These are phyloP conservation scores for Sordariomycetes sp. DNA, from an alignment of 2,329 filamentous ascomycete genomes.

Conservation along the genomic window DNA sequence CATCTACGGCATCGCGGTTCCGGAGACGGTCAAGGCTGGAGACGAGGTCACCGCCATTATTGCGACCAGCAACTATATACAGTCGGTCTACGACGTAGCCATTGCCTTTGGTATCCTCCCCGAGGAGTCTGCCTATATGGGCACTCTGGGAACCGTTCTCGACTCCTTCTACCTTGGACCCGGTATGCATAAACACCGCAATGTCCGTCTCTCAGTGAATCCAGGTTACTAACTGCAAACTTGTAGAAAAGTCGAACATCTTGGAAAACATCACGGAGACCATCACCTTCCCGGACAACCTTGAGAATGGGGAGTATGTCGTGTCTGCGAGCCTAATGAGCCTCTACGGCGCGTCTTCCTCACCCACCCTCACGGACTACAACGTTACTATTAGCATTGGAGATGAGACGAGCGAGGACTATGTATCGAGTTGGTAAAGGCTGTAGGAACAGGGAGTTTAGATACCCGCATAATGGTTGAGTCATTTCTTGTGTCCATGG, in stretches of 20 bases:
- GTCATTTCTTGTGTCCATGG: too few species aligned
- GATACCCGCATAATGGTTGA: too few species aligned
- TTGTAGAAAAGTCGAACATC: slow-evolving; percentile 13
- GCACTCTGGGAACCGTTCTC: slow-evolving; percentile 15
- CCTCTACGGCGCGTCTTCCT: slow-evolving; percentile 12
- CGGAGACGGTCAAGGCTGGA: slow-evolving; percentile 23
- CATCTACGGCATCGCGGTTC: slow-evolving; percentile 27
- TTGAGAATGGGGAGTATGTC: slow-evolving; percentile 10
- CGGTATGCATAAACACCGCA: slow-evolving; percentile 9
- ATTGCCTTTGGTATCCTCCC: slow-evolving; percentile 25
- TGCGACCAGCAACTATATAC: slow-evolving; percentile 26
- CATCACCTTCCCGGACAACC: slow-evolving; percentile 12
- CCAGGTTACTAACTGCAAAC: background rate
- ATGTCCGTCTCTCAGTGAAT: background rate
- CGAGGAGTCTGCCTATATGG: slow-evolving; percentile 10
- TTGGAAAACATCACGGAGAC: slow-evolving; percentile 12
- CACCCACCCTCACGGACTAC: slow-evolving; percentile 10
- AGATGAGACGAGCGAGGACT: slow-evolving; percentile 11
- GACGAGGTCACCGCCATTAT: slow-evolving; percentile 22
- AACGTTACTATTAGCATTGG: slow-evolving; percentile 14
- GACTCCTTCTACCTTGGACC: slow-evolving; percentile 22
- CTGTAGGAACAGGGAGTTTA: too few species aligned
- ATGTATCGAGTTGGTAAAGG: slow-evolving; percentile 11
- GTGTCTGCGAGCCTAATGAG: slow-evolving; percentile 14
- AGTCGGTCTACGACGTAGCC: slow-evolving; percentile 27